Evolutionary conservation across 2,329 filamentous ascomycete species (phyloP).

Genomic region (Ophioceras dolichostomum): DNA sequence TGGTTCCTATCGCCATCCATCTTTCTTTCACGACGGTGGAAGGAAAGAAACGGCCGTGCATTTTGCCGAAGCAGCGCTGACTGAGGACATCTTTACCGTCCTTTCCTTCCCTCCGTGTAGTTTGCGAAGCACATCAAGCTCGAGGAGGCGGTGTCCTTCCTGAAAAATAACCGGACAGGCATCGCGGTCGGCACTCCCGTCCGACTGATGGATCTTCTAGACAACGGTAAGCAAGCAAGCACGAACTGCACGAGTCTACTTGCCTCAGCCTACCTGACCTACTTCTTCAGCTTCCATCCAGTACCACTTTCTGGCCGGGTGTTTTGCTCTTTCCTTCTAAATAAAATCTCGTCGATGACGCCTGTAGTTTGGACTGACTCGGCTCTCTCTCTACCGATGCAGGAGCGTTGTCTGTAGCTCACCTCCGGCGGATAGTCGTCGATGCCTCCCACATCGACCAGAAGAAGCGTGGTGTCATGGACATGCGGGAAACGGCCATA

Average conservation of each 20-base stretch:
- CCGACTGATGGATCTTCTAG: slow-evolving; percentile 68
- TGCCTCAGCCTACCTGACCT: background rate
- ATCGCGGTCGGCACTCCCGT: slow-evolving; percentile 87
- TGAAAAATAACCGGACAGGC: slow-evolving; percentile 59
- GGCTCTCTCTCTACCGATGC: no score
- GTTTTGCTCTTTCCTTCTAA: no score
- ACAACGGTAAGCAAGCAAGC: slow-evolving; percentile 49
- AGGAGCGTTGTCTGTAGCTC: slow-evolving; percentile 58
- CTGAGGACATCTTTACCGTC: no score
- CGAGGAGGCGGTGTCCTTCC: slow-evolving; percentile 67
- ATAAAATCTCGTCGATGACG: no score
- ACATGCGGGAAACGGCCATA: slow-evolving; percentile 87
- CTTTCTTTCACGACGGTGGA: no score
- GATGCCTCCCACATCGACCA: slow-evolving; percentile 89
- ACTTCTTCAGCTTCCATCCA: background rate
- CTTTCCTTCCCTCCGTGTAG: no score
- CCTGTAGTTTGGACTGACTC: no score
- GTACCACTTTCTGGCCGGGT: slow-evolving; percentile 5
- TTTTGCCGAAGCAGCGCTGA: no score
- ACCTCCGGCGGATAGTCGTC: slow-evolving; percentile 69
- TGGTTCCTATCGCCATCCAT: no score
- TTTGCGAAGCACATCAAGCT: slow-evolving; percentile 99
- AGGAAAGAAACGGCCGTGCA: no score
- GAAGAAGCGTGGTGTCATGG: slow-evolving; percentile 87
- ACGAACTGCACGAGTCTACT: no score